Conservation (phyloP, 2,329 filamentous ascomycete genomes). For the Colletotrichum incanum region DNA sequence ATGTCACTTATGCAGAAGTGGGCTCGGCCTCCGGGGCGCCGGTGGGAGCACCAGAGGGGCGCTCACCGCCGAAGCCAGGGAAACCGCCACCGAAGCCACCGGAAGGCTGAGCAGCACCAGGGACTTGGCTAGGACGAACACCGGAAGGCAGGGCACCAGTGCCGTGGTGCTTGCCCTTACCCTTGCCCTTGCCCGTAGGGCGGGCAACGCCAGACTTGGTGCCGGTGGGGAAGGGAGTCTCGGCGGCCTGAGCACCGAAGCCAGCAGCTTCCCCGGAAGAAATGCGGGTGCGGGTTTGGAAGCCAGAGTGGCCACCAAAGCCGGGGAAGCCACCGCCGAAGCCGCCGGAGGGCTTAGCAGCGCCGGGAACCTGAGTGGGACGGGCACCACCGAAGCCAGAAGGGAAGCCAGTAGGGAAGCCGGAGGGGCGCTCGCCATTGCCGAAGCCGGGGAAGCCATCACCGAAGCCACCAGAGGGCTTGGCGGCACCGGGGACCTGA, state of each 20-base stretch:
- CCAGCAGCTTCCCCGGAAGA: constrained; percentile 6
- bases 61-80: constrained; percentile 26
- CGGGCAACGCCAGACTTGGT: constrained; percentile 12
- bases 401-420: constrained; percentile 16
- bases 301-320: constrained; percentile 35
- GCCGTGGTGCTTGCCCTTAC: constrained; percentile 34
- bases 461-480: no score
- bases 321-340: constrained; percentile 22
- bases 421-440: neutral
- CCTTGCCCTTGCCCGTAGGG: constrained; percentile 26
- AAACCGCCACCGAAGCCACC: constrained; percentile 30
- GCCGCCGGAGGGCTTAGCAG: constrained; percentile 20
- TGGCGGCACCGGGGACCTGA: no score
- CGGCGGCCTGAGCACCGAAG: constrained; percentile 17
- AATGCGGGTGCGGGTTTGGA: constrained; percentile 30
- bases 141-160: constrained; percentile 36
- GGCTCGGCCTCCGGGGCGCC: constrained; percentile 19
- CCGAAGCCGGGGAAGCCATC: no score
- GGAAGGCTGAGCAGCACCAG: constrained; percentile 35
- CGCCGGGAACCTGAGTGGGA: constrained; percentile 24
- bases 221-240: constrained; percentile 27
- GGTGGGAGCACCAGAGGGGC: constrained; percentile 13
- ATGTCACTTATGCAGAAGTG: constrained; percentile 18
- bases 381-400: constrained; percentile 18
- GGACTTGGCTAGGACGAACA: constrained; percentile 30